These are phyloP conservation scores for Arabidopsis thaliana DNA, from an alignment of 345 rosid genomes.

Conservation along the genomic window DNA sequence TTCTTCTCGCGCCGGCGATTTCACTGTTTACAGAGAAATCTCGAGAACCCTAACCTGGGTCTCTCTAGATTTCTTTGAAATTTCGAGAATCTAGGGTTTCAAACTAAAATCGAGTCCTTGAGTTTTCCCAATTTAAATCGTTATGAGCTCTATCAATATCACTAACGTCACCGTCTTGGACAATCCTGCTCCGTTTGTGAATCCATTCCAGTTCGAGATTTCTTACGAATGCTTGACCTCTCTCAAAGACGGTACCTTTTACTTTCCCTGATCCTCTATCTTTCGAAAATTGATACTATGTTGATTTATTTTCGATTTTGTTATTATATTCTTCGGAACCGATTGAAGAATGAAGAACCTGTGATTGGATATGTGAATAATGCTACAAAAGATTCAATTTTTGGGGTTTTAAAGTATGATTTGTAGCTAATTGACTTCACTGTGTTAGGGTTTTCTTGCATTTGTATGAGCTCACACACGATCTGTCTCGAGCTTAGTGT, in stretches of 20 bases:
- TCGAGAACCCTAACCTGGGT: background rate
- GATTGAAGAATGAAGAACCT: background rate
- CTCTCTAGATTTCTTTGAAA: constrained; percentile 20
- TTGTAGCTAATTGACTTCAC: background rate
- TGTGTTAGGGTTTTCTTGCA: background rate
- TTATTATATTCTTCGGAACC: background rate
- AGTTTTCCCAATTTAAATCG: background rate
- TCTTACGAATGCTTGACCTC: constrained; percentile 92
- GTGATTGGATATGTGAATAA: background rate
- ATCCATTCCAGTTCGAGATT: constrained; percentile 90
- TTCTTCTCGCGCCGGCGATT: background rate
- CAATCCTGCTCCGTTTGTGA: constrained; percentile 78
- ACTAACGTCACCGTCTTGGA: constrained; percentile 89
- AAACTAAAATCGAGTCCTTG: background rate
- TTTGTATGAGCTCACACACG: no score
- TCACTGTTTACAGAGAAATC: background rate
- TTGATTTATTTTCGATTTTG: background rate
- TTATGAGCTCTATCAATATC: constrained; percentile 86
- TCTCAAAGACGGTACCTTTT: constrained; percentile 79
- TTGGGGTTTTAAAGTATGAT: background rate
- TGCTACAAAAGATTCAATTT: background rate
- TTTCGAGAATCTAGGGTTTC: constrained; percentile 38
- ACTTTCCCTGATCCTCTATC: background rate
- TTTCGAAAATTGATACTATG: background rate
- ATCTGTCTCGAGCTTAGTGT: no score